A percentile compares a stretch with the other conserved stretches of the same genome.
Conservation (phyloP, 768 basidiomycete species). For the Naganishia randhawae region DNA sequence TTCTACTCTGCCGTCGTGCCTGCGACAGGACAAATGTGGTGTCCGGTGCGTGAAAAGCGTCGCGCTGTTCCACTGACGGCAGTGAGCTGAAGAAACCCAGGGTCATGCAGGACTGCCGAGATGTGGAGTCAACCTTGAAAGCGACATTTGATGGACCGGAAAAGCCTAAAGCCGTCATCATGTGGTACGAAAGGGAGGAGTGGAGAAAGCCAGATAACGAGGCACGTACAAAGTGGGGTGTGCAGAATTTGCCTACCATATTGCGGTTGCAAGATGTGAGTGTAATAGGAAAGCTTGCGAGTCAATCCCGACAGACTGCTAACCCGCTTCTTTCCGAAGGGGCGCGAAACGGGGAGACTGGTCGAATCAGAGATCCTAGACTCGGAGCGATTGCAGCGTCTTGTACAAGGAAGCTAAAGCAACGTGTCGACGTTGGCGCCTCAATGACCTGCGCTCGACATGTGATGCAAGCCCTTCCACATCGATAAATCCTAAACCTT, state of each 20-base stretch:
- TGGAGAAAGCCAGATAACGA: conserved; percentile 44
- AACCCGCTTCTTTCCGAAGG: conserved; percentile 31
- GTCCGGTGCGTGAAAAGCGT: conserved; percentile 37
- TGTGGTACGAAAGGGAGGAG: conserved; percentile 41
- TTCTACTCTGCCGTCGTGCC: conserved; percentile 46
- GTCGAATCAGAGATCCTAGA: conserved; percentile 74
- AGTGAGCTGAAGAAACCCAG: not conserved
- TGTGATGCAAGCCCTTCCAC: too few species aligned
- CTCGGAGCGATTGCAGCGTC: not conserved
- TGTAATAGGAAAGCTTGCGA: not conserved
- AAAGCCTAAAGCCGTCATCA: conserved; percentile 46
- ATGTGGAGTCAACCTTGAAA: conserved; percentile 42
- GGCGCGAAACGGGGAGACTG: conserved; percentile 53
- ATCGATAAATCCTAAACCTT: too few species aligned
- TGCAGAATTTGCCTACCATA: conserved; percentile 45
- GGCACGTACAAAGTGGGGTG: conserved; percentile 41
- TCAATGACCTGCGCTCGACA: not conserved
- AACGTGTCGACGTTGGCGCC: not conserved
- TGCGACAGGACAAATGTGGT: conserved; percentile 49
- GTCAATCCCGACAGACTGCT: not conserved
- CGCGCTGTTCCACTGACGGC: not conserved
- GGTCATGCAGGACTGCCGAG: conserved; percentile 41
- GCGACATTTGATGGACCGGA: conserved; percentile 40
- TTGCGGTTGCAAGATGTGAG: conserved; percentile 39
- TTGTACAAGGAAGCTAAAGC: not conserved